Evolutionary conservation across 2,329 filamentous ascomycete species (phyloP), one percentile per base, ranked within the genome.

Genomic region (Exophiala viscosa): DNA sequence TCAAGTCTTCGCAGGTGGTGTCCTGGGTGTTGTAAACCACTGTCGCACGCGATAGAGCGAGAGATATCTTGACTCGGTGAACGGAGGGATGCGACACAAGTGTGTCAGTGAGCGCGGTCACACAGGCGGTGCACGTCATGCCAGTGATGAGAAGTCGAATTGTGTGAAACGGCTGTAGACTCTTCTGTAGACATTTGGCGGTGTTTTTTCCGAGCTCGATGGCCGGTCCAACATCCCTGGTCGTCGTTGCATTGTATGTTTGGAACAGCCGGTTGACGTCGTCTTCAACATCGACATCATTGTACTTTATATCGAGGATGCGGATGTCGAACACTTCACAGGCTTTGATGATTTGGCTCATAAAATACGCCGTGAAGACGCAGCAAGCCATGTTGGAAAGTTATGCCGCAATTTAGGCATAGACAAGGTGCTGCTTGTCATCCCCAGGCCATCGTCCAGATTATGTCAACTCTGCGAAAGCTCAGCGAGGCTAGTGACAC

Each of bases 301-400:
- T 58, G 45, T 58, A 58, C 36, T 58, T 50, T 18, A 58, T 54
- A 23, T 58, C 52, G 8, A 58, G 44, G 14, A 58, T 33, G 11
- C 35, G 43, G 20, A 58, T 32, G 39, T 58, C 55, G n/a, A 58
- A 52, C 9, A 55, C 48, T 39, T 58, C 55, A 35, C 55, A 58
- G 8, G 55, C 52, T n/a, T 46, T 41, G 33, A 58, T 58, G 41
- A 58, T 55, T n/a, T 32, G 44, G 40, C 45, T 58, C 52, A 58
- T 58, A 10, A 58, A 34, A 35, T 51, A 58, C 20, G 55, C 55
- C n/a, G 55, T 55, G 31, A 58, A 52, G 20, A 58, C 41, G 36
- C 55, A 58, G 31, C 55, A 58, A 20, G 55, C 55, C 55, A 58
- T 58, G 9, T 40, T 28, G 23, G 8, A 3, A 28, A 28, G 1